Evolutionary conservation across 371 early-diverging fungal species (phyloP).

Genomic region (Mortierella sp.): DNA sequence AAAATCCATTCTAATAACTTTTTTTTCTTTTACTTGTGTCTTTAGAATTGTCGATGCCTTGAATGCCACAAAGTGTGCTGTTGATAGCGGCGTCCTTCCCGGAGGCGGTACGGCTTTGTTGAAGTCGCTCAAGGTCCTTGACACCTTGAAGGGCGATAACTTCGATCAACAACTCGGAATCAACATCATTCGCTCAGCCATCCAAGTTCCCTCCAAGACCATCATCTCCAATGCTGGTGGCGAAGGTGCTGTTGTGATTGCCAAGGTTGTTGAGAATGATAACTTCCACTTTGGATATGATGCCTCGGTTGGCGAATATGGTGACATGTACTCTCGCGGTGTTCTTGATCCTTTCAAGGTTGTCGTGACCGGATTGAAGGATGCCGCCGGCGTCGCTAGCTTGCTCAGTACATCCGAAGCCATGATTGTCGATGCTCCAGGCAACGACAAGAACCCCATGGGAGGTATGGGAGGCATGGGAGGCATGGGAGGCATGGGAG

Average conservation of each 20-base stretch:
- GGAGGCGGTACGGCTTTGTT: constrained; percentile 97
- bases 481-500: constrained; percentile 73
- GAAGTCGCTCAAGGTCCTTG: constrained; percentile 89
- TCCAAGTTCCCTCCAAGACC: constrained; percentile 92
- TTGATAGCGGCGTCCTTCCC: constrained; percentile 98
- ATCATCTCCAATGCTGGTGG: constrained; percentile 97
- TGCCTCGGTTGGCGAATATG: constrained; percentile 91
- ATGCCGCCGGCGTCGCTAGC: constrained; percentile 96
- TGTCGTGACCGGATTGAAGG: constrained; percentile 95
- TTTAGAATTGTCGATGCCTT: constrained; percentile 92
- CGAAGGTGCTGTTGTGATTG: constrained; percentile 96
- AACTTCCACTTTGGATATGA: constrained; percentile 94
- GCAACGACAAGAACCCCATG: constrained; percentile 65
- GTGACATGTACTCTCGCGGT: constrained; percentile 95
- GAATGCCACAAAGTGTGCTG: constrained; percentile 98
- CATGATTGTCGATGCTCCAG: constrained; percentile 96
- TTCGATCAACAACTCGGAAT: constrained; percentile 98
- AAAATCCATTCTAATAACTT: neutral
- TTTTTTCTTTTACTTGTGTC: neutral
- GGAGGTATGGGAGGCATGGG: constrained; percentile 77
- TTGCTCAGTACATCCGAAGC: constrained; percentile 96
- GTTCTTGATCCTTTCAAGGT: constrained; percentile 99
- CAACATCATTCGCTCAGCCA: constrained; percentile 94
- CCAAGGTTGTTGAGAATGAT: constrained; percentile 87
- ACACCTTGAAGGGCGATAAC: constrained; percentile 86